Conservation (phyloP, 441 rosid species). For the Gossypium gossypioides region DNA sequence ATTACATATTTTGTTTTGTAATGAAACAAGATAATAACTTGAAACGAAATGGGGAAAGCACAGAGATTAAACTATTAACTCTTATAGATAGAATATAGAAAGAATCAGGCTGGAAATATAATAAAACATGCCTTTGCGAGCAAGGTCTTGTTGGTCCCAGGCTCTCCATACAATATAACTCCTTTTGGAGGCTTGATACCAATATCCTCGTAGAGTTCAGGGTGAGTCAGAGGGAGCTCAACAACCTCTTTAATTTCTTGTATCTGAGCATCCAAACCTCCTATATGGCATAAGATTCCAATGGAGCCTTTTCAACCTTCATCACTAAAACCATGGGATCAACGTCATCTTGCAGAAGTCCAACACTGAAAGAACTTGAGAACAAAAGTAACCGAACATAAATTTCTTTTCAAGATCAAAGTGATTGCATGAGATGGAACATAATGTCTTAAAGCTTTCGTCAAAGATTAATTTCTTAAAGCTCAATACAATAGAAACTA, state of each 20-base stretch:
- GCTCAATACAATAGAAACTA: too few relatives aligned
- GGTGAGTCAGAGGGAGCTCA: conserved; percentile 79
- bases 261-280: conserved; percentile 92
- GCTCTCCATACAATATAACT: conserved; percentile 89
- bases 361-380: conserved; percentile 86
- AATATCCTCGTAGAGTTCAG: conserved; percentile 87
- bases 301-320: conserved; percentile 97
- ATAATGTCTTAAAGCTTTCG: background rate
- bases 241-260: conserved; percentile 53
- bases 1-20: background rate
- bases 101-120: background rate
- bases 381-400: background rate
- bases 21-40: background rate
- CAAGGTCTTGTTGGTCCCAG: conserved; percentile 87
- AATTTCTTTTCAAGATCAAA: background rate
- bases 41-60: background rate
- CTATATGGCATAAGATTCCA: conserved; percentile 91
- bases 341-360: conserved; percentile 88
- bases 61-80: background rate
- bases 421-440: background rate
- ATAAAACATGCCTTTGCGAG: conserved; percentile 65
- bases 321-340: conserved; percentile 99
- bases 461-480: too few relatives aligned
- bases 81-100: background rate
- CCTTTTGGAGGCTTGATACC: conserved; percentile 96